Conservation (phyloP, 805 yeast species). For the Cyberlindnera xishuangbannaensis region DNA sequence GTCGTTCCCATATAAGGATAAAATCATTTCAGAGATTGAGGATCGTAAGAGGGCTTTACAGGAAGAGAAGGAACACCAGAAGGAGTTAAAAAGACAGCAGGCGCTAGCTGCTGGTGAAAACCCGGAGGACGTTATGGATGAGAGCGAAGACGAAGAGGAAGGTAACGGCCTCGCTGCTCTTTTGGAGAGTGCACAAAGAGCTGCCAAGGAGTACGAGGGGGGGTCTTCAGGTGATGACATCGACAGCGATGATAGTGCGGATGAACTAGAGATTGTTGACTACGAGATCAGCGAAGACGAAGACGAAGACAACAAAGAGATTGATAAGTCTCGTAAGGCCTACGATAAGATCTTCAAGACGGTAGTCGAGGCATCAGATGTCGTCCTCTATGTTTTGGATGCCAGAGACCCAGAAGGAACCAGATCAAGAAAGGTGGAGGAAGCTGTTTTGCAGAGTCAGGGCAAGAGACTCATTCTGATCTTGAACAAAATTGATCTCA, state of each 20-base stretch:
- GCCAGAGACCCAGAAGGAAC: slow-evolving; percentile 97
- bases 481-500: slow-evolving; percentile 86
- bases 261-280: slow-evolving; percentile 44
- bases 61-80: slow-evolving; percentile 48
- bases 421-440: slow-evolving; percentile 86
- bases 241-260: slow-evolving; percentile 36
- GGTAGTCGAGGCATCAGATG: slow-evolving; percentile 90
- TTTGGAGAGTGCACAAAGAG: slow-evolving; percentile 83
- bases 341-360: slow-evolving; percentile 91
- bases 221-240: slow-evolving; percentile 41
- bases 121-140: slow-evolving; percentile 31
- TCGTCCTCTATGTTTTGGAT: slow-evolving; percentile 86
- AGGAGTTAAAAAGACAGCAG: slow-evolving; percentile 41
- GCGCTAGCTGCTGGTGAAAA: slow-evolving; percentile 34
- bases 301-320: slow-evolving; percentile 40
- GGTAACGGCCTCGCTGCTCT: slow-evolving; percentile 73
- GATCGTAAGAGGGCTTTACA: slow-evolving; percentile 47
- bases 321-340: slow-evolving; percentile 79
- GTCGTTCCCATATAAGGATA: slow-evolving; percentile 89
- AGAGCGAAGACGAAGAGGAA: slow-evolving; percentile 32
- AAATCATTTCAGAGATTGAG: slow-evolving; percentile 69
- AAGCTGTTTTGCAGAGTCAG: slow-evolving; percentile 74
- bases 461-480: slow-evolving; percentile 81
- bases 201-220: slow-evolving; percentile 73
- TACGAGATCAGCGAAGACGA: slow-evolving; percentile 40